phyloP scores from a whole-genome alignment of 176 grass and related monocot species.

The Pontederia paniculata region DNA sequence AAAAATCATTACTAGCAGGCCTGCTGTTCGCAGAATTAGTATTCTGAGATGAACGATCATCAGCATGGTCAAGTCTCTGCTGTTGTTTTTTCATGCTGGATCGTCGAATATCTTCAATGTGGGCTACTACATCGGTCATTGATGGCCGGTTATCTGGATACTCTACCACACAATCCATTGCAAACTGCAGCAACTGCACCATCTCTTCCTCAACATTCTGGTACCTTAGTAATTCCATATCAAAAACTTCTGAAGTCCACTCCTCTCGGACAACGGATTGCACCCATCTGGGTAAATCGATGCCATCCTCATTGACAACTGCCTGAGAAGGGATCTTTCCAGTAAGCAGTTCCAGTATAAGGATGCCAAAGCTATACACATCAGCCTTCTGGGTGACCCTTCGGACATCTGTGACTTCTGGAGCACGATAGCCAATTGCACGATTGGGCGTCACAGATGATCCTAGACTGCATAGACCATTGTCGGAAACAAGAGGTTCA shows the following conservation, averaged over 20 bases:
- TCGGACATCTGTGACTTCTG: conserved; percentile 43
- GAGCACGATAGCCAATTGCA: conserved; percentile 33
- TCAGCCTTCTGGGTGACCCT: conserved; percentile 4
- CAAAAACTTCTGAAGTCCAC: neutral
- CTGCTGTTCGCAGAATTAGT: too few relatives aligned
- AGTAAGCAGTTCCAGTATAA: neutral
- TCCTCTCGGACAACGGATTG: neutral
- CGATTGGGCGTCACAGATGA: conserved; percentile 10
- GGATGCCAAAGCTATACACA: neutral
- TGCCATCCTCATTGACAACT: neutral
- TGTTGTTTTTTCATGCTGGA: neutral
- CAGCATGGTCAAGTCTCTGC: neutral
- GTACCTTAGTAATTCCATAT: neutral
- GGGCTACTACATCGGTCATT: conserved; percentile 34
- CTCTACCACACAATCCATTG: conserved; percentile 51
- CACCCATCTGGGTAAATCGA: neutral
- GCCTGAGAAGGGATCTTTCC: conserved; percentile 26
- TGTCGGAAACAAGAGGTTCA: conserved; percentile 31
- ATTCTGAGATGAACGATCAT: neutral
- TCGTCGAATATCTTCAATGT: conserved; percentile 38
- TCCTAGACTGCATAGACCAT: conserved; percentile 36
- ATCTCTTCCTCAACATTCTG: conserved; percentile 37
- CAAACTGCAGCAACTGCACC: conserved; percentile 54
- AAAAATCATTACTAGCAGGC: too few relatives aligned
- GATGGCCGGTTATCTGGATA: conserved; percentile 31